Percentiles rank a stretch among this genome's conserved stretches.
Conservation (phyloP, 2,329 filamentous ascomycete genomes). For the Cryoendolithus antarcticus region DNA sequence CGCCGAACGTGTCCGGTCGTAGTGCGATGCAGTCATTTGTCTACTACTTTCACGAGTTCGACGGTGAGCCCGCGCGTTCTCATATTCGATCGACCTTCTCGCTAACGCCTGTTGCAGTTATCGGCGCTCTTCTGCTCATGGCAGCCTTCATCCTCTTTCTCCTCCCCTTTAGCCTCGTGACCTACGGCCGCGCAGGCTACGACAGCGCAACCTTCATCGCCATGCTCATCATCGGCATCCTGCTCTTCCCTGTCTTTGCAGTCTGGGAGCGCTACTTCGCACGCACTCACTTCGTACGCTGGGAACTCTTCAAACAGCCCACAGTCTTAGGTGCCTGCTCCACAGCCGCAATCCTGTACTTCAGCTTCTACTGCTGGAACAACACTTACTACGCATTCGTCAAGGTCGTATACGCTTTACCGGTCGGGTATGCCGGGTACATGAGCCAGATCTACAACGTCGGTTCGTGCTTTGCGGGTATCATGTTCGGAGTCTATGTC, state of each 20-base stretch:
- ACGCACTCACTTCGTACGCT: slow-evolving; percentile 30
- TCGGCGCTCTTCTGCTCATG: slow-evolving; percentile 49
- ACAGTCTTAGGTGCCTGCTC: slow-evolving; percentile 42
- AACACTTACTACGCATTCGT: slow-evolving; percentile 30
- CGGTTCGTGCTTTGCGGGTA: slow-evolving; percentile 30
- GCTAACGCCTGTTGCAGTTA: slow-evolving; percentile 19
- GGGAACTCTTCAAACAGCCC: slow-evolving; percentile 35
- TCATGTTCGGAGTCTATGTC: slow-evolving; percentile 36
- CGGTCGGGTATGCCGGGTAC: slow-evolving; percentile 16
- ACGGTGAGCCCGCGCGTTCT: slow-evolving; percentile 24
- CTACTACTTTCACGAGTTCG: slow-evolving; percentile 51
- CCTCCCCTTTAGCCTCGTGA: slow-evolving; percentile 49
- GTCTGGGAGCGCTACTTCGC: slow-evolving; percentile 30
- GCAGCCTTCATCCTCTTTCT: slow-evolving; percentile 51
- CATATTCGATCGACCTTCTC: slow-evolving; percentile 4
- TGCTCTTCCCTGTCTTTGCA: slow-evolving; percentile 28
- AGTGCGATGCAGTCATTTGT: slow-evolving; percentile 35
- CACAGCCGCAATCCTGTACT: slow-evolving; percentile 27
- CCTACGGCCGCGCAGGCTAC: slow-evolving; percentile 13
- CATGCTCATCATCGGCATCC: slow-evolving; percentile 29
- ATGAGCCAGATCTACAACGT: slow-evolving; percentile 24
- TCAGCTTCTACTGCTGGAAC: slow-evolving; percentile 26
- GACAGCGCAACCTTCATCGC: slow-evolving; percentile 16
- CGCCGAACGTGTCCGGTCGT: slow-evolving; percentile 31
- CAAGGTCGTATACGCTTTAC: slow-evolving; percentile 27